Evolutionary conservation across 2,329 filamentous ascomycete genomes (phyloP), one percentile per base, ranked within the genome.

Genomic region (Hawksworthiomyces lignivorus): DNA sequence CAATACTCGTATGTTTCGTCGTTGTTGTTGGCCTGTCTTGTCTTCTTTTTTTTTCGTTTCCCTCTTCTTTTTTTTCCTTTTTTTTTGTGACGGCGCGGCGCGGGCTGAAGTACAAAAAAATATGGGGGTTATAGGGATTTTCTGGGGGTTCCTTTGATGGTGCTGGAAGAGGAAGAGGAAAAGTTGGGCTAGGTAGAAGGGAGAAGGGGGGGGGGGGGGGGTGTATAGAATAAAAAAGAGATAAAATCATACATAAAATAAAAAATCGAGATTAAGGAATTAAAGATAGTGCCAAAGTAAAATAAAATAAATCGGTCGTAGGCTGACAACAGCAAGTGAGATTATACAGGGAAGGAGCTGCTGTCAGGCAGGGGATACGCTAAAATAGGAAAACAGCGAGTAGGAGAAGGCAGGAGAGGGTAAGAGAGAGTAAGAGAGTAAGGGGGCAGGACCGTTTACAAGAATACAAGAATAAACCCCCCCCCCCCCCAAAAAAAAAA

Each of bases 41-140:
- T 26, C 8, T 12, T 26, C 8, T 33, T 33, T 21, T 33, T 33
- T 33, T 33, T 33, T 33, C 14, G 10, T 33, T 19, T 17, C 10
- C 18, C 10, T 33, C 17, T 33, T 33, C 17, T 26, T 12, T 26
- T 26, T 26, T 26, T 19, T 33, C 17, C 12, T 33, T 26, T 19
- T 33, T 20, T 19, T 33, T 19, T 33, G n/a, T 33, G 17, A 18
- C 31, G 31, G 31, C 31, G 31, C 31, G 31, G 31, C 31, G 31
- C 31, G 31, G 17, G 19, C 21, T 33, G 9, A 33, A 33, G 17
- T 19, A 20, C 21, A 27, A 14, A 19, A 41, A 35, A 37, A 24
- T 41, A 43, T 46, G 37, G 45, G 44, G 35, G 28, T 36, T 42
- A 39, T 42, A 43, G 44, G 38, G 30, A 46, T 43, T 39, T 46